phyloP scores from a whole-genome alignment of 2,329 filamentous ascomycete genomes.

The Reticulascus tulasneorum region DNA sequence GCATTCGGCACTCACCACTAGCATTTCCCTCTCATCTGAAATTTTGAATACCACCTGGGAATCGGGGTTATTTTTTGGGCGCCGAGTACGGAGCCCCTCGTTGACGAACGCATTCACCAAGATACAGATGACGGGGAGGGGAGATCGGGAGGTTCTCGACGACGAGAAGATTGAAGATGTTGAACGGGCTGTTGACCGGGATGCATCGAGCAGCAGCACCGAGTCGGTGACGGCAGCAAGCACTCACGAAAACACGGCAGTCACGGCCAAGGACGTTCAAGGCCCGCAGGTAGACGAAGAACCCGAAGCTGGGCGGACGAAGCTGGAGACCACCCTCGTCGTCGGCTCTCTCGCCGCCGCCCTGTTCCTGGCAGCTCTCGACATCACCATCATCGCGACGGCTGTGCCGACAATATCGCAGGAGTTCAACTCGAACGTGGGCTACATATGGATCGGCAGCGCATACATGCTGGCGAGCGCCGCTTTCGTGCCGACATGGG shows the following conservation, averaged over 20 bases:
- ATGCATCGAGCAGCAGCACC: conserved; percentile 2
- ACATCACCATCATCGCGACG: conserved; percentile 56
- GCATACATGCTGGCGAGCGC: conserved; percentile 69
- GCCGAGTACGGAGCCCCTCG: too few species aligned
- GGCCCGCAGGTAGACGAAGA: neutral
- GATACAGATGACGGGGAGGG: conserved; percentile 5
- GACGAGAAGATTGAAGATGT: conserved; percentile 11
- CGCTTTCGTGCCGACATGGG: conserved; percentile 67
- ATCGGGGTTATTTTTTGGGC: too few species aligned
- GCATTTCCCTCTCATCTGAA: too few species aligned
- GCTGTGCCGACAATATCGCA: conserved; percentile 57
- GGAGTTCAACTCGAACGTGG: conserved; percentile 57
- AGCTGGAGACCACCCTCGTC: conserved; percentile 26
- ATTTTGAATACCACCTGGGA: too few species aligned
- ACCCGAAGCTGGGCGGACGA: conserved; percentile 32
- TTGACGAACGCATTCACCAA: too few species aligned
- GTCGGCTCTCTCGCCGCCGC: conserved; percentile 15
- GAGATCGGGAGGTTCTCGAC: conserved; percentile 4
- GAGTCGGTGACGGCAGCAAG: conserved; percentile 7
- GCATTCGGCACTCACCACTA: too few species aligned
- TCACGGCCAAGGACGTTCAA: neutral
- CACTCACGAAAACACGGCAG: neutral
- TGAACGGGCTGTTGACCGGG: conserved; percentile 6
- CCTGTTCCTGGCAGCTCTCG: conserved; percentile 43
- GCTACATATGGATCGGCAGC: conserved; percentile 75